phyloP scores from a whole-genome alignment of 2,329 filamentous ascomycete genomes.

The Sporothrix inflata region DNA sequence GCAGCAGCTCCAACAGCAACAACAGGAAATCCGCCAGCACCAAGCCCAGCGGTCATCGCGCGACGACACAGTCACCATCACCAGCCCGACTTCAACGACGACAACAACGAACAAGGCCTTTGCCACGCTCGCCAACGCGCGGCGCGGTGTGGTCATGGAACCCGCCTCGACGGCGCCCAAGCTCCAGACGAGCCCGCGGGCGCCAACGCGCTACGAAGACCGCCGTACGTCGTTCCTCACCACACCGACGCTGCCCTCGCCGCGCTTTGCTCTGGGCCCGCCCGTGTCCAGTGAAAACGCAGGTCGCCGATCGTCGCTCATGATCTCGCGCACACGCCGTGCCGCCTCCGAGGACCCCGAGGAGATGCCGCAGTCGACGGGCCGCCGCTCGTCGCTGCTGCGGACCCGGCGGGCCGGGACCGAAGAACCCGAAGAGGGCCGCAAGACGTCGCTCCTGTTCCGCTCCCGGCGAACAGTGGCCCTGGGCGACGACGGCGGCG shows the following conservation, averaged over 20 bases:
- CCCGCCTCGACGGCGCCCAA: constrained; percentile 37
- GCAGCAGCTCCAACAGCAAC: constrained; percentile 17
- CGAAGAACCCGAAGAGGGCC: constrained; percentile 55
- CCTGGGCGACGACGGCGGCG: constrained; percentile 50
- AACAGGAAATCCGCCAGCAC: constrained; percentile 15
- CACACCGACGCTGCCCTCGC: constrained; percentile 50
- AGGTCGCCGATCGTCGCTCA: constrained; percentile 59
- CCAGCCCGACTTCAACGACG: constrained; percentile 23
- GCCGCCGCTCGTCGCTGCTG: constrained; percentile 50
- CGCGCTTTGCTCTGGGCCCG: constrained; percentile 47
- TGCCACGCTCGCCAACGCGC: constrained; percentile 28
- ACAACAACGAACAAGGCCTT: constrained; percentile 29
- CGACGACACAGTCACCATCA: constrained; percentile 33
- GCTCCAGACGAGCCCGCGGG: constrained; percentile 43
- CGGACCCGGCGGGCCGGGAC: constrained; percentile 46
- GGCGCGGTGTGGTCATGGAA: constrained; percentile 23
- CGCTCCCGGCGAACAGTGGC: constrained; percentile 51
- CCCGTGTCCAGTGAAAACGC: constrained; percentile 47
- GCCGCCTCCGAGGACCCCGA: constrained; percentile 56
- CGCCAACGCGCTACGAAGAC: constrained; percentile 50
- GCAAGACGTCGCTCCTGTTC: constrained; percentile 52
- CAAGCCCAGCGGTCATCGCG: constrained; percentile 29
- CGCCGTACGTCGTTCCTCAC: constrained; percentile 53
- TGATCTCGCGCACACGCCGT: constrained; percentile 48
- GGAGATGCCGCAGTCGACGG: constrained; percentile 38